A percentile compares a stretch with the other conserved stretches of the same genome.
Evolutionary conservation across 495 filamentous ascomycete genomes (phyloP).

Genomic region (Aspergillus heteromorphus): DNA sequence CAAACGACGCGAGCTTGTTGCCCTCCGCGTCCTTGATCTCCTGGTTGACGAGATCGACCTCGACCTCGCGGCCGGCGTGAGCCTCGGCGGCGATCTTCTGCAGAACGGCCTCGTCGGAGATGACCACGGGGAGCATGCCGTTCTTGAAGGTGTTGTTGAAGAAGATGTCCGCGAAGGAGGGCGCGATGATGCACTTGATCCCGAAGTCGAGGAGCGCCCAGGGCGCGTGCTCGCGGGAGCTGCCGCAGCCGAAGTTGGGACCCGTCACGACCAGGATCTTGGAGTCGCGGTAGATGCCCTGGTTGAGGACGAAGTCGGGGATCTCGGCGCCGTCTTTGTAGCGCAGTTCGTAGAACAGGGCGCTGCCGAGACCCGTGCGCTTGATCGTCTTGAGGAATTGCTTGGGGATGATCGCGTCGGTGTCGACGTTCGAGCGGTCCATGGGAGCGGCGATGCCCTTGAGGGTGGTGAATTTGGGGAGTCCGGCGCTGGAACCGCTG

Average conservation of each 20-base stretch:
- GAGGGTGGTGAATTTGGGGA: slow-evolving; percentile 74
- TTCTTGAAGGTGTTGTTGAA: slow-evolving; percentile 99
- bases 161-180: slow-evolving; percentile 94
- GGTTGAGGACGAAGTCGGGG: slow-evolving; percentile 82
- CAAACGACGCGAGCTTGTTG: slow-evolving; percentile 66
- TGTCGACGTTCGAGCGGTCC: slow-evolving; percentile 87
- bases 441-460: slow-evolving; percentile 87
- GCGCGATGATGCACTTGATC: slow-evolving; percentile 88
- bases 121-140: slow-evolving; percentile 88
- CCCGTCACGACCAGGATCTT: slow-evolving; percentile 95
- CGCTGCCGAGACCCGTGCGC: slow-evolving; percentile 84
- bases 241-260: slow-evolving; percentile 92
- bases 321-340: slow-evolving; percentile 72
- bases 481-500: slow-evolving; percentile 53
- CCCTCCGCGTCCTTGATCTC: slow-evolving; percentile 71
- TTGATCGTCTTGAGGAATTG: slow-evolving; percentile 99
- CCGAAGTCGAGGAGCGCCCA: slow-evolving; percentile 97
- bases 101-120: slow-evolving; percentile 61
- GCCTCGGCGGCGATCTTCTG: slow-evolving; percentile 74
- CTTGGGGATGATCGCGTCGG: slow-evolving; percentile 97
- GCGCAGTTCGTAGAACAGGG: slow-evolving; percentile 80
- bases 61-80: slow-evolving; percentile 75
- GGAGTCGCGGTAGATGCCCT: slow-evolving; percentile 74
- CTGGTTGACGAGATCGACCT: slow-evolving; percentile 86
- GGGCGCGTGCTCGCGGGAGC: slow-evolving; percentile 89